Evolutionary conservation across 495 filamentous ascomycete genomes (phyloP).

Genomic region (Xylaria acuta): DNA sequence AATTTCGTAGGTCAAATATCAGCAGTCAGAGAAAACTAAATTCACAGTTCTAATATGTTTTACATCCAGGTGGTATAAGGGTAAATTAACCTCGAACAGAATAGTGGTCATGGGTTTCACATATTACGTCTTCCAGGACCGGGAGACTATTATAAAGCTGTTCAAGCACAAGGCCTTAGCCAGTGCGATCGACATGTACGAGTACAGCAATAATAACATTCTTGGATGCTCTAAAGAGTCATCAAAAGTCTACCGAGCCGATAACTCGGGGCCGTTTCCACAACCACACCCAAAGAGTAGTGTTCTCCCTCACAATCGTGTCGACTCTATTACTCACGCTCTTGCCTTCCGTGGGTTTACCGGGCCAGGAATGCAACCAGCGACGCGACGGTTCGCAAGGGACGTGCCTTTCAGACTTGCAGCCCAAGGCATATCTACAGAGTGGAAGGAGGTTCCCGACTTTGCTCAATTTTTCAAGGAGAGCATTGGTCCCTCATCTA

Average conservation of each 20-base stretch:
- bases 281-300: constrained; percentile 14
- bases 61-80: constrained; percentile 19
- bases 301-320: constrained; percentile 14
- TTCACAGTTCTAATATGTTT: not conserved
- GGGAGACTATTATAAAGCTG: constrained; percentile 16
- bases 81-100: constrained; percentile 17
- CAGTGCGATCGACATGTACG: constrained; percentile 15
- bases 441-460: constrained; percentile 22
- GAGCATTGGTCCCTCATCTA: constrained; percentile 13
- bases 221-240: constrained; percentile 21
- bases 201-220: constrained; percentile 13
- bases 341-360: constrained; percentile 7
- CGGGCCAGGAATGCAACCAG: constrained; percentile 11
- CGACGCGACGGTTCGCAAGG: not conserved
- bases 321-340: constrained; percentile 11
- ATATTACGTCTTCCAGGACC: constrained; percentile 23
- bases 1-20: constrained; percentile 3
- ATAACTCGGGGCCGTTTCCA: constrained; percentile 19
- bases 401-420: not conserved
- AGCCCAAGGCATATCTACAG: constrained; percentile 15
- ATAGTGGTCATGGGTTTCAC: constrained; percentile 17
- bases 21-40: not conserved
- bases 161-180: constrained; percentile 14
- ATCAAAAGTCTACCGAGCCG: constrained; percentile 11
- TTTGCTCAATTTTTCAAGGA: constrained; percentile 18